Conservation (phyloP, 352 stramenopile species). For the Phytophthora syringae region DNA sequence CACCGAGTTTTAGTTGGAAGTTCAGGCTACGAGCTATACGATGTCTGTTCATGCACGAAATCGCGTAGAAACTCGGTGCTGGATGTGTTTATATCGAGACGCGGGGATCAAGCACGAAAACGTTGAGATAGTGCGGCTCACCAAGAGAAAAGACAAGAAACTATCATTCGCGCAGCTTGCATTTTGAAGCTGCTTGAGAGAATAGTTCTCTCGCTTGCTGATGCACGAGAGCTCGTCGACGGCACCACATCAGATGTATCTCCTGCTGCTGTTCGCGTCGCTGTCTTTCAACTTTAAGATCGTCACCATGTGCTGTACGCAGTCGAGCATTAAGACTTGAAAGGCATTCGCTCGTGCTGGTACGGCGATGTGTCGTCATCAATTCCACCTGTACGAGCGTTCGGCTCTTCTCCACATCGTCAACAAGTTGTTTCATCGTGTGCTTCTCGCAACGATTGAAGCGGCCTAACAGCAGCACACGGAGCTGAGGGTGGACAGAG, state of each 20-base stretch:
- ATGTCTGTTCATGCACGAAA: no score
- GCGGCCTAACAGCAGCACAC: conserved; percentile 39
- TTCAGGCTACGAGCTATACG: no score
- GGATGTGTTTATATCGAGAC: no score
- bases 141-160: no score
- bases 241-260: conserved; percentile 12
- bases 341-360: conserved; percentile 20
- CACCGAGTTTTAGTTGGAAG: no score
- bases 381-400: conserved; percentile 44
- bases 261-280: conserved; percentile 5
- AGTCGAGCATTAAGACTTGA: conserved; percentile 24
- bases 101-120: no score
- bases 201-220: conserved; percentile 24
- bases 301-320: not conserved
- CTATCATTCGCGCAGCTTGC: not conserved
- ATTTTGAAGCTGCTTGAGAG: conserved; percentile 7
- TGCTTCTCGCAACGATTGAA: conserved; percentile 14
- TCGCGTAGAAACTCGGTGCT: no score
- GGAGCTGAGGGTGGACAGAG: conserved; percentile 31
- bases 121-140: no score
- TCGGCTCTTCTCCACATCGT: conserved; percentile 26
- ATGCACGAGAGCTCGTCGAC: conserved; percentile 29
- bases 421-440: conserved; percentile 17
- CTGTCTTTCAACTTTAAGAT: conserved; percentile 20
- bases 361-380: conserved; percentile 4